Conservation (phyloP, 1,139 yeast genomes). For the Protomyces arabidopsidicola region DNA sequence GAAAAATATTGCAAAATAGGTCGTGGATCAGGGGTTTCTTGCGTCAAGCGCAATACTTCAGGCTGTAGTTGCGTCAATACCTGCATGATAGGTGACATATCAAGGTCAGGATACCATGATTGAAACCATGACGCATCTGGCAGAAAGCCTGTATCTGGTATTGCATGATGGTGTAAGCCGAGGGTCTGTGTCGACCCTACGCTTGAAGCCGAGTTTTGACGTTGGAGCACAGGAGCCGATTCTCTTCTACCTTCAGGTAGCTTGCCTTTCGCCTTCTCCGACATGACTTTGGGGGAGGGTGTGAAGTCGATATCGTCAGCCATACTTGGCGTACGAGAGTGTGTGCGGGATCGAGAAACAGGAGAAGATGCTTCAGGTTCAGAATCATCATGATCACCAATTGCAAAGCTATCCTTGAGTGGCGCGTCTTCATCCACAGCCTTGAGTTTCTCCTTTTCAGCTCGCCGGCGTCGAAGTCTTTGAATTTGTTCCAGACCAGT, state of each 20-base stretch:
- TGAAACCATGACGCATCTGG: constrained; percentile 32
- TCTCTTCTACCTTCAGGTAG: constrained; percentile 44
- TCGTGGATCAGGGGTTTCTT: constrained; percentile 20
- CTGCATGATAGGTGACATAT: constrained; percentile 26
- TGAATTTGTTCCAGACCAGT: constrained; percentile 32
- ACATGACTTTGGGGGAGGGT: constrained; percentile 56
- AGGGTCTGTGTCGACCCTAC: background rate
- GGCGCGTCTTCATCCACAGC: background rate
- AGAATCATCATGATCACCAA: constrained; percentile 35
- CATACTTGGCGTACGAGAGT: background rate
- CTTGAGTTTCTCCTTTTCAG: background rate
- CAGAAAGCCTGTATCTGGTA: constrained; percentile 8
- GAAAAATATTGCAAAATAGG: constrained; percentile 19
- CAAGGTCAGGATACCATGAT: constrained; percentile 30
- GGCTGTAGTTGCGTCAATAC: constrained; percentile 23
- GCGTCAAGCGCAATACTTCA: constrained; percentile 14
- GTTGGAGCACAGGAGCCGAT: constrained; percentile 8
- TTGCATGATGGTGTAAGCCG: background rate
- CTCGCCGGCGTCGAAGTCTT: constrained; percentile 5
- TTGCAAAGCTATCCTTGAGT: constrained; percentile 25
- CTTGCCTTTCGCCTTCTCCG: constrained; percentile 57
- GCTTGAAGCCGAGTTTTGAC: constrained; percentile 25
- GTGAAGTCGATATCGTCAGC: constrained; percentile 11
- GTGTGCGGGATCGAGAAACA: background rate
- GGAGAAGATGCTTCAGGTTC: constrained; percentile 35